Conservation (phyloP, 768 basidiomycete species). For the Collybiopsis luxurians region DNA sequence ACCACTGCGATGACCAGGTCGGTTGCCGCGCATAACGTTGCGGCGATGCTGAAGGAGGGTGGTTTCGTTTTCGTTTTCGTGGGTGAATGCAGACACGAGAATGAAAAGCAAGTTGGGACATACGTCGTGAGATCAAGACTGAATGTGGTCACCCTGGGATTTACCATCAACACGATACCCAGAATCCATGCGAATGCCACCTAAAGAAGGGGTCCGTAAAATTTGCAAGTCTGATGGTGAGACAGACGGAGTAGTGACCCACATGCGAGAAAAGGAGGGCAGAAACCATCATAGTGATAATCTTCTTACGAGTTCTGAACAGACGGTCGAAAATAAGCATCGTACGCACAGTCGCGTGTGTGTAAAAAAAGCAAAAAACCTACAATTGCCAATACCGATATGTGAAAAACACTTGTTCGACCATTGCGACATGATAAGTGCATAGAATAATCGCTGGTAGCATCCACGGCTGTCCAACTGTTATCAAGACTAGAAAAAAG, state of each 20-base stretch:
- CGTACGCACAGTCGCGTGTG: neutral
- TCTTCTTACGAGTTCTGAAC: neutral
- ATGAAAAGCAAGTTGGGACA: neutral
- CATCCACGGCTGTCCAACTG: neutral
- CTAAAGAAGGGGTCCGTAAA: neutral
- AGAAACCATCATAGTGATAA: neutral
- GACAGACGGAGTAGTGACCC: neutral
- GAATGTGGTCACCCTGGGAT: neutral
- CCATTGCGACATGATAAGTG: constrained; percentile 3
- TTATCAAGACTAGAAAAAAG: neutral
- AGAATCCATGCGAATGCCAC: constrained; percentile 1
- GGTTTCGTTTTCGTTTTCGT: no score
- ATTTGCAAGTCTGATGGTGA: neutral
- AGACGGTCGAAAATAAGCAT: neutral
- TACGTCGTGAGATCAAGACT: neutral
- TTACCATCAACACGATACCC: neutral
- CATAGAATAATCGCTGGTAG: neutral
- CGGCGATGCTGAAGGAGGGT: neutral
- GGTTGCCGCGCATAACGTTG: constrained; percentile 1
- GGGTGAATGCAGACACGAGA: neutral
- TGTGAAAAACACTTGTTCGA: constrained; percentile 5
- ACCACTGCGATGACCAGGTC: neutral
- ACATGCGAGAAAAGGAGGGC: neutral
- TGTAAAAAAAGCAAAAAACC: neutral
- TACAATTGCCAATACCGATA: constrained; percentile 4